Percentiles rank a stretch among this genome's conserved stretches.
phyloP scores from a whole-genome alignment of 805 yeast species.

The Cyberlindnera maritima region DNA sequence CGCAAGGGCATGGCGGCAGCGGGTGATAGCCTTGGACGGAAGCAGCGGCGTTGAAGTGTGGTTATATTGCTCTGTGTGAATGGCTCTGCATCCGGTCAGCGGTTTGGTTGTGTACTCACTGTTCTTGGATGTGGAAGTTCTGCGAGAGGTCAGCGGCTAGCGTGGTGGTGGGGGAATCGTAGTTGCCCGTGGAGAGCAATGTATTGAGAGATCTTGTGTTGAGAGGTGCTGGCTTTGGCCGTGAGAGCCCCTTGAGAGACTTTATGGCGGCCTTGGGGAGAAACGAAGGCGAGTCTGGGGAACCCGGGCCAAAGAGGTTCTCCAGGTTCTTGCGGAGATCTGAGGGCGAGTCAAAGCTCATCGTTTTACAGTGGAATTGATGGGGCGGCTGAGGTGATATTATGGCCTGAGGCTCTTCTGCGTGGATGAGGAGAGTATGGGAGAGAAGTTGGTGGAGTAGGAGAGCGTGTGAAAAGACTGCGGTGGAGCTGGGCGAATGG shows the following conservation, averaged over 20 bases:
- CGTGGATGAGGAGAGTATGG: background rate
- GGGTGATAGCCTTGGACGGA: background rate
- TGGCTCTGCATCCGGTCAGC: too few relatives aligned
- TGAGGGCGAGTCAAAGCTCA: conserved; percentile 26
- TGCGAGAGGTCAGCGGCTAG: conserved; percentile 37
- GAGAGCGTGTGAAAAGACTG: background rate
- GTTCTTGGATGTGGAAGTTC: conserved; percentile 34
- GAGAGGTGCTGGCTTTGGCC: conserved; percentile 20
- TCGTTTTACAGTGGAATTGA: conserved; percentile 1
- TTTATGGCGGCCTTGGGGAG: conserved; percentile 17
- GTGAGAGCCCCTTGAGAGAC: conserved; percentile 17
- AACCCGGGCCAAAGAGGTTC: conserved; percentile 20
- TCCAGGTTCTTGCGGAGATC: conserved; percentile 23
- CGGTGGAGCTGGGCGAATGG: background rate
- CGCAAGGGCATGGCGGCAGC: background rate
- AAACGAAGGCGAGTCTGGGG: conserved; percentile 29
- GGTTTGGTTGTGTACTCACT: conserved; percentile 19
- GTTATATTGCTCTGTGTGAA: too few relatives aligned
- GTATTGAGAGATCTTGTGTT: conserved; percentile 13
- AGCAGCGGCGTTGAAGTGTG: background rate
- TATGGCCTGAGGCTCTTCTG: background rate
- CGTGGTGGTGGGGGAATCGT: conserved; percentile 36
- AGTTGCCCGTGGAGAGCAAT: conserved; percentile 18
- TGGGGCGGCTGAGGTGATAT: background rate
- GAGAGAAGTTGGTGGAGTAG: background rate